These are phyloP conservation scores for Lactuca sativa DNA, from an alignment of 129 eudicot species.

Conservation along the genomic window DNA sequence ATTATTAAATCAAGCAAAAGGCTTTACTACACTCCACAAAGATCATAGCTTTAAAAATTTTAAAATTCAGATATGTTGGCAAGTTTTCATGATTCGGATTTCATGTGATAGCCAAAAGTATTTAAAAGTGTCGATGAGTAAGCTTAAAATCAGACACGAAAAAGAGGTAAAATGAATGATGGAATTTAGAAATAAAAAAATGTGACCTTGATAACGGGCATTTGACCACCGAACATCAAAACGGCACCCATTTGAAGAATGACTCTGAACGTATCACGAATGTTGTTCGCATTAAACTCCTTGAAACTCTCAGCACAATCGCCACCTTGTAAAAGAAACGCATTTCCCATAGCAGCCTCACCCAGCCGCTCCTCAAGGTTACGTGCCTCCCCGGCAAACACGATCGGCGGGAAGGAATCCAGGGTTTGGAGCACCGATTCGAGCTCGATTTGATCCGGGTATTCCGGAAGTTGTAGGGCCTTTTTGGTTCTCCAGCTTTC, in stretches of 20 bases:
- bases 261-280: constrained; percentile 67
- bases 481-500: constrained; percentile 71
- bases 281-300: constrained; percentile 75
- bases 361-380: constrained; percentile 64
- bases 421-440: constrained; percentile 65
- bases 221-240: constrained; percentile 20
- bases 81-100: background rate
- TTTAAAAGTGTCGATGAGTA: too few species aligned
- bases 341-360: constrained; percentile 76
- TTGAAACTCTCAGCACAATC: constrained; percentile 25
- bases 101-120: background rate
- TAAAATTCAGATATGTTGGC: background rate
- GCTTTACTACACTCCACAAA: too few species aligned
- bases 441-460: constrained; percentile 51
- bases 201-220: constrained; percentile 61
- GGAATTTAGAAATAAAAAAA: background rate
- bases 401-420: constrained; percentile 66
- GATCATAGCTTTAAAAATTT: background rate
- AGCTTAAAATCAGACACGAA: too few species aligned
- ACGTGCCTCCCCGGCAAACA: constrained; percentile 78
- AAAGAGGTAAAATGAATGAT: background rate
- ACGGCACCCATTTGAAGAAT: constrained; percentile 81
- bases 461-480: constrained; percentile 67
- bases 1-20: background rate
- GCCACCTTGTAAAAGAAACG: constrained; percentile 71